Evolutionary conservation across 331 rosid genomes (phyloP), one percentile per base, ranked within the genome.

Genomic region (Acacia pycnantha): DNA sequence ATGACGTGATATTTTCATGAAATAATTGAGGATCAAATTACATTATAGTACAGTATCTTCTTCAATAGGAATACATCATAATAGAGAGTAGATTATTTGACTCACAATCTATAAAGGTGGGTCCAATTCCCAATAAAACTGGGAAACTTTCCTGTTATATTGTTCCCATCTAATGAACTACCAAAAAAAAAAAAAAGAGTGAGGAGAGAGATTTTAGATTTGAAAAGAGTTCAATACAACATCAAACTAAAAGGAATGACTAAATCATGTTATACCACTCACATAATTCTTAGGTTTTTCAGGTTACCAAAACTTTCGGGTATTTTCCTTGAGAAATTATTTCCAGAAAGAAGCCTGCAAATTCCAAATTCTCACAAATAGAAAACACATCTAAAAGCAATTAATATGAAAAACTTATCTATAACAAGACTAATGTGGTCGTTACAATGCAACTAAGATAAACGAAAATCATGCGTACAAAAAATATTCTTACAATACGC

Each of bases 151-250:
- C 97, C 97, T 0, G 92, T 79, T 67, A 92, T 62, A 58, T 66
- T 84, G 86, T 35, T 91, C 73, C 98, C 98, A 87, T 89, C 97
- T 79, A 94, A 89, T 82, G 93, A 84, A 83, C 97, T 94, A 91
- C 93, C 31, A 29, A 29, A 29, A 29, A 29, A 29, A 29, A 90
- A 78, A 83, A 43, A 19, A 48, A 48, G 3, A 31, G 0, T 1
- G 3, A 48, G 19, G 6, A 4, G 73, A 77, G 37, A 53, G 21
- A 18, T 86, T 47, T 64, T 1, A 79, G 77, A 70, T 59, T 67
- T 11, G 11, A 66, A 11, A 4, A 31, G 16, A 70, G 56, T 11
- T 18, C 1, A 18, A 53, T 12, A 70, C 22, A 11, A 6, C 50
- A 21, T n/a, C 12, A 46, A 35, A 21, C 18, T 59, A 8, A 6